Evolutionary conservation across 805 yeast genomes (phyloP).

Genomic region (Candida endomychidarum): DNA sequence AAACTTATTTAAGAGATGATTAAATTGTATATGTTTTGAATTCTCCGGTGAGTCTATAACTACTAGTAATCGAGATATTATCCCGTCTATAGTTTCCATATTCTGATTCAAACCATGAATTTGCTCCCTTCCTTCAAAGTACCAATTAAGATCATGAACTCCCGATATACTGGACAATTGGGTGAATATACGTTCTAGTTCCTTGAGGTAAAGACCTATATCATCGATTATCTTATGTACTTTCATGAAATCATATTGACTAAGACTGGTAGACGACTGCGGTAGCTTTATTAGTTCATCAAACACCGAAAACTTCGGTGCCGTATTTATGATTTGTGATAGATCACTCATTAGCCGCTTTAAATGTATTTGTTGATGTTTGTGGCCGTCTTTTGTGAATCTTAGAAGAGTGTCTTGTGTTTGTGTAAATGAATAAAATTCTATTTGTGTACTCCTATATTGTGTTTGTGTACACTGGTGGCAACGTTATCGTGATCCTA

Average conservation of each 20-base stretch:
- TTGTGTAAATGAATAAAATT: too few species aligned
- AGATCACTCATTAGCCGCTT: slow-evolving; percentile 10
- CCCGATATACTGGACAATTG: slow-evolving; percentile 6
- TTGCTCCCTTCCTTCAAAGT: slow-evolving; percentile 23
- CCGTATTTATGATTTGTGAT: slow-evolving; percentile 19
- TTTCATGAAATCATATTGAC: slow-evolving; percentile 26
- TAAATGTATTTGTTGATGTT: neutral
- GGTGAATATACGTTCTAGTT: slow-evolving; percentile 18
- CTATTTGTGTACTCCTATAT: too few species aligned
- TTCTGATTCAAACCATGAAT: slow-evolving; percentile 20
- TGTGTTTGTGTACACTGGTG: too few species aligned
- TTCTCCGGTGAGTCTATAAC: slow-evolving; percentile 17
- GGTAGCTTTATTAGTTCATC: slow-evolving; percentile 24
- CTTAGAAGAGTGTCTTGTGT: too few species aligned
- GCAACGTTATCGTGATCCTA: too few species aligned
- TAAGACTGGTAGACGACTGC: slow-evolving; percentile 11
- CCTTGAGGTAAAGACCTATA: slow-evolving; percentile 24
- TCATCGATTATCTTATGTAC: slow-evolving; percentile 30
- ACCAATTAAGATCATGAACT: slow-evolving; percentile 22
- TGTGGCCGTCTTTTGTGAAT: neutral
- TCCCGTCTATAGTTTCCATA: slow-evolving; percentile 25
- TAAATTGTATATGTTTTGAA: slow-evolving; percentile 12
- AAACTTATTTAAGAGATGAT: slow-evolving; percentile 23
- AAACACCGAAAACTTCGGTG: slow-evolving; percentile 23
- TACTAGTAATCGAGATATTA: slow-evolving; percentile 22